phyloP scores from a whole-genome alignment of 1,284 basidiomycete species.

The Puccinia triticina region DNA sequence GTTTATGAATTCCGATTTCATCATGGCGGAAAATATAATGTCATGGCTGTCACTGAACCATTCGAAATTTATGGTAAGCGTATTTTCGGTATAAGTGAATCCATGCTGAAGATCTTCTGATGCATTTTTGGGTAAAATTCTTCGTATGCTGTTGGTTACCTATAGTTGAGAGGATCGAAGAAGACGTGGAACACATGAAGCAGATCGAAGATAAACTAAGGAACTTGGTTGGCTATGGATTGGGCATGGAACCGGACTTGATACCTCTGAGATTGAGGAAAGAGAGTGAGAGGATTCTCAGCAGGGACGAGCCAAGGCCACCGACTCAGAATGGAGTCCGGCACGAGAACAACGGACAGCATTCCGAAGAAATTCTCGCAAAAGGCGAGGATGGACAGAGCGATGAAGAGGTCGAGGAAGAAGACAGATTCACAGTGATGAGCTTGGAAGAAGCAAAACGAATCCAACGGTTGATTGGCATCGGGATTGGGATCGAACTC shows the following conservation, averaged over 20 bases:
- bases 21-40: conserved; percentile 80
- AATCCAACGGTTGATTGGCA: conserved; percentile 75
- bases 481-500: conserved; percentile 84
- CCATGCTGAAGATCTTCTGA: conserved; percentile 66
- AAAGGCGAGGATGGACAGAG: conserved; percentile 16
- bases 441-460: conserved; percentile 81
- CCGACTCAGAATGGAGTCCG: not conserved
- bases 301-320: not conserved
- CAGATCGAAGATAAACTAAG: conserved; percentile 40
- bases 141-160: conserved; percentile 60
- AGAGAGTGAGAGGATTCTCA: not conserved
- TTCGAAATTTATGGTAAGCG: conserved; percentile 81
- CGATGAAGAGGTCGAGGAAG: conserved; percentile 63
- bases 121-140: conserved; percentile 76
- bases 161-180: conserved; percentile 26
- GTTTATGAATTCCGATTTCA: conserved; percentile 75
- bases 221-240: conserved; percentile 39
- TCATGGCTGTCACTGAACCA: conserved; percentile 79
- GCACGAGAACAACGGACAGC: not conserved
- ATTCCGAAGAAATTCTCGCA: conserved; percentile 33
- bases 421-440: conserved; percentile 95
- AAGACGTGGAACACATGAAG: conserved; percentile 43
- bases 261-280: conserved; percentile 27
- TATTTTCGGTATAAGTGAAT: conserved; percentile 62
- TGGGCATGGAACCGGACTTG: conserved; percentile 35